Percentiles rank a stretch among this genome's conserved stretches.
phyloP scores from a whole-genome alignment of 2,329 filamentous ascomycete species.

The Alternaria arbusti region DNA sequence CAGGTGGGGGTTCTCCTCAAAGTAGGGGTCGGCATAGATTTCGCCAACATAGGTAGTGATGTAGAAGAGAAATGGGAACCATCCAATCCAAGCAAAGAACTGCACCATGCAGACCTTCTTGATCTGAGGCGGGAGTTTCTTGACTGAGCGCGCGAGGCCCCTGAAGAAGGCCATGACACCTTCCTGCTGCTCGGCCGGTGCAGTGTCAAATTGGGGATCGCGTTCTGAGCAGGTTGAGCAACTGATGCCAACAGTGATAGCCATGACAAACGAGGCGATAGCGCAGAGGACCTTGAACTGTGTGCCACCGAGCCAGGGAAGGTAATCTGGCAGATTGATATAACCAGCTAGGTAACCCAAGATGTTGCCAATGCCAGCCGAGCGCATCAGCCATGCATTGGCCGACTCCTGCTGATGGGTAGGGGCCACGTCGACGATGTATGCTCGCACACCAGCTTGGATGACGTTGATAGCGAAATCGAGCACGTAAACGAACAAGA shows the following conservation, averaged over 20 bases:
- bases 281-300: constrained; percentile 94
- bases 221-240: constrained; percentile 74
- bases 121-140: constrained; percentile 80
- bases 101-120: constrained; percentile 72
- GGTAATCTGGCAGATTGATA: constrained; percentile 72
- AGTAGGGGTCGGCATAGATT: constrained; percentile 85
- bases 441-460: constrained; percentile 88
- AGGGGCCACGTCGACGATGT: constrained; percentile 91
- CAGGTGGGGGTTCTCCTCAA: constrained; percentile 79
- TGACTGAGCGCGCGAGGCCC: constrained; percentile 77
- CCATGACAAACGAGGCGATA: constrained; percentile 78
- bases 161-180: constrained; percentile 81
- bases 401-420: constrained; percentile 92
- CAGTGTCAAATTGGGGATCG: constrained; percentile 76
- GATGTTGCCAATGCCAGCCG: constrained; percentile 88
- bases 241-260: constrained; percentile 73
- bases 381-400: constrained; percentile 91
- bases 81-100: constrained; percentile 86
- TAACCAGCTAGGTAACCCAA: constrained; percentile 88
- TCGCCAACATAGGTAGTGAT: constrained; percentile 93
- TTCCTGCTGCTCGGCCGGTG: constrained; percentile 58
- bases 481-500: constrained; percentile 85
- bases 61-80: constrained; percentile 96
- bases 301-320: constrained; percentile 82
- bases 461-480: constrained; percentile 97